Percentiles rank a stretch among this genome's conserved stretches.
Conservation (phyloP, 352 stramenopile species). For the Pythium chondricola region DNA sequence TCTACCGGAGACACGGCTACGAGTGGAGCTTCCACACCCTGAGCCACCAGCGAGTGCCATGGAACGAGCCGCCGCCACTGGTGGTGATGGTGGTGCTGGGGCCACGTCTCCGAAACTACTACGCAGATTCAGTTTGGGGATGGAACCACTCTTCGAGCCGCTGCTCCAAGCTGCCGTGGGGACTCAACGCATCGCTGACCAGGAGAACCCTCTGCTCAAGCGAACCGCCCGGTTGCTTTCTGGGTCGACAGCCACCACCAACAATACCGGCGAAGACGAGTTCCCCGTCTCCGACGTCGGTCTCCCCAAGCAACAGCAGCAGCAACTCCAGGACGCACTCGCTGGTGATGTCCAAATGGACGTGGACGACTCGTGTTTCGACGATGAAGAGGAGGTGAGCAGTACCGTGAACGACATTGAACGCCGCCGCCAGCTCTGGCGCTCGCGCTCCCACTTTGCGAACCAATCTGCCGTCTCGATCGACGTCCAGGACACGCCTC, state of each 20-base stretch:
- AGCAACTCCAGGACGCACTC: constrained; percentile 39
- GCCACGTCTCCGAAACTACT: constrained; percentile 15
- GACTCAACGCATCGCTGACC: constrained; percentile 38
- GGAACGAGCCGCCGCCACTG: background rate
- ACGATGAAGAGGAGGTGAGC: background rate
- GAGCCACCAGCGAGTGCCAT: background rate
- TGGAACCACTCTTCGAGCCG: constrained; percentile 76
- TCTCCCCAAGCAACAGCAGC: constrained; percentile 28
- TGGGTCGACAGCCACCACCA: background rate
- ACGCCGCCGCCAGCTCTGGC: constrained; percentile 7
- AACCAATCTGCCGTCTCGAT: constrained; percentile 49
- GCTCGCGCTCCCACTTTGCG: constrained; percentile 3
- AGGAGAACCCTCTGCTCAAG: background rate
- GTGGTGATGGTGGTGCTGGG: background rate
- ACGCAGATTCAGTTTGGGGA: constrained; percentile 40
- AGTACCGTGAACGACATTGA: constrained; percentile 6
- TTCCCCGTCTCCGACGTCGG: background rate
- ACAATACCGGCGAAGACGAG: constrained; percentile 7
- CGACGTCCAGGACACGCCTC: constrained; percentile 74
- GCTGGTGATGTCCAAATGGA: constrained; percentile 19
- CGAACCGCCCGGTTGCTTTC: constrained; percentile 11
- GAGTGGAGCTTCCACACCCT: background rate
- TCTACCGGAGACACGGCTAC: constrained; percentile 13
- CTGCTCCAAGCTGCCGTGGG: constrained; percentile 59
- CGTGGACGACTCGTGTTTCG: constrained; percentile 8